Base-by-base conservation (phyloP, 1,284 basidiomycete species). In the Naganishia sp. region DNA sequence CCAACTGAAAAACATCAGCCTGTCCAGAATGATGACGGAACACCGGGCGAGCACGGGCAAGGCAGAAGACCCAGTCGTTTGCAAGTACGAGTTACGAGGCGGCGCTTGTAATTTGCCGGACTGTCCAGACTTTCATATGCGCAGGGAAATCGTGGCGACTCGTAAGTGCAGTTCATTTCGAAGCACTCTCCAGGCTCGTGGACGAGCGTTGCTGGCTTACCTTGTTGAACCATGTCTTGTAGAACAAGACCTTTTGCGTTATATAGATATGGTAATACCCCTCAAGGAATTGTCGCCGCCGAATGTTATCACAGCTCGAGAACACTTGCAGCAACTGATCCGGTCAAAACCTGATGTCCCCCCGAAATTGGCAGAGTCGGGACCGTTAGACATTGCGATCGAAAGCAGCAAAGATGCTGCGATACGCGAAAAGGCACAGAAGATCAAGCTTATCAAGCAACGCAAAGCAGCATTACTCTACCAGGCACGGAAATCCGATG, bases 161-260 rank as follows among this genome's bases (percentile, higher is more conserved):
- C 58, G 58, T 61, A 41, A 61, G 58, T 61, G 21, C 25, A 4
- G 18, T n/a, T 28, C 11, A 51, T 51, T 47, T 18, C 23, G 47
- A 32, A 6, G 46, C 32, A n/a, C 35, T 41, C n/a, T 13, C 9
- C 35, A 21, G n/a, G 18, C 31, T 21, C 32, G 13, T 13, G 7
- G n/a, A 15, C 17, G 32, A 21, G 11, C 35, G 52, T 35, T 35
- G 58, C 58, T 61, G 25, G 58, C 58, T 61, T 51, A 61, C 58
- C 41, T 43, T n/a, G 15, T 11, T 28, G 47, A 31, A 23, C 9
- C 21, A 15, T 25, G 49, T 31, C 21, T 41, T 50, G 9, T 21
- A 61, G 58, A 61, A 51, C 58, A 61, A 41, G 58, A 61, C 42
- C 47, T 61, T 6, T 39, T 61, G 47, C 58, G 47, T 61, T 61